Percentiles rank a stretch among this genome's conserved stretches.
These are phyloP conservation scores for Quercus mongolica DNA, from an alignment of 306 rosid genomes.

Conservation along the genomic window DNA sequence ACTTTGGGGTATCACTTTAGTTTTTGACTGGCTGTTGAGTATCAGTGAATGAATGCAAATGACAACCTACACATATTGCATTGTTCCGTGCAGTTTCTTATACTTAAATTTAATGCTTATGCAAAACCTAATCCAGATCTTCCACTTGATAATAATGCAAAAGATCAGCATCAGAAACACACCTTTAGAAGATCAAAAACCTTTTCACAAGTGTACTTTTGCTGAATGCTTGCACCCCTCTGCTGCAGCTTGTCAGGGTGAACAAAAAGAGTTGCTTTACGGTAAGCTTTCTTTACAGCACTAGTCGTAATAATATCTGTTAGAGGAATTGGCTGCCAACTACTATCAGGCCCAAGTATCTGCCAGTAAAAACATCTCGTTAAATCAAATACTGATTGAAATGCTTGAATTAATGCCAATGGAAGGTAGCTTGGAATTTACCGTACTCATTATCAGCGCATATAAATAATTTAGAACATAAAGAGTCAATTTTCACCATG, in stretches of 20 bases:
- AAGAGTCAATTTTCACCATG: neutral
- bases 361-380: slow-evolving; percentile 31
- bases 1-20: neutral
- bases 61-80: neutral
- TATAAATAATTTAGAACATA: neutral
- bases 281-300: slow-evolving; percentile 85
- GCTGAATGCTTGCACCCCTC: slow-evolving; percentile 91
- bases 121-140: neutral
- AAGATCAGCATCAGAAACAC: slow-evolving; percentile 15
- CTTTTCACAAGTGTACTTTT: slow-evolving; percentile 86
- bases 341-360: slow-evolving; percentile 88
- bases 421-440: neutral
- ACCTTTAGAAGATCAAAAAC: slow-evolving; percentile 98
- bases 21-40: neutral
- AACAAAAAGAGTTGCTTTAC: slow-evolving; percentile 83
- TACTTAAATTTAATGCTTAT: neutral
- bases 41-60: neutral
- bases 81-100: neutral
- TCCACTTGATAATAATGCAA: neutral
- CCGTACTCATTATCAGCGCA: neutral
- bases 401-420: neutral
- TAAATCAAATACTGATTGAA: neutral
- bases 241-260: slow-evolving; percentile 98
- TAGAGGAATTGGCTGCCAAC: slow-evolving; percentile 88
- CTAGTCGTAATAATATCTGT: slow-evolving; percentile 53